A percentile compares a stretch with the other conserved stretches of the same genome.
Evolutionary conservation across 306 rosid genomes (phyloP).

Genomic region (Lathyrus tuberosus): DNA sequence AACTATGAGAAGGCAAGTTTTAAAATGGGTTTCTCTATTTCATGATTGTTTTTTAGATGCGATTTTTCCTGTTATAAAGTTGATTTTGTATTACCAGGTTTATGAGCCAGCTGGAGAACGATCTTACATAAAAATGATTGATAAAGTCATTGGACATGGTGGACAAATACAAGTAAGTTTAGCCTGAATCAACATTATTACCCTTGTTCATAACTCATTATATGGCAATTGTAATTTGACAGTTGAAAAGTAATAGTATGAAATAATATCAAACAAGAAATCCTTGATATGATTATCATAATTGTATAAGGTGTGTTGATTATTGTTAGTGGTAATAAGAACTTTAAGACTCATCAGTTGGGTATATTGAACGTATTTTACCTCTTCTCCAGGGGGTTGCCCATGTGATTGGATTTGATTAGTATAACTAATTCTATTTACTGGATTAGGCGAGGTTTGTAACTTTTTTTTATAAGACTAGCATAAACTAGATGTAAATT

Average conservation of each 20-base stretch:
- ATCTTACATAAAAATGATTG: slow-evolving; percentile 97
- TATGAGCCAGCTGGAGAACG: slow-evolving; percentile 98
- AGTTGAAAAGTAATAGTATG: slow-evolving; percentile 21
- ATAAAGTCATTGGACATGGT: slow-evolving; percentile 95
- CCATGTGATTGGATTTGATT: slow-evolving; percentile 18
- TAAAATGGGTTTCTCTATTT: slow-evolving; percentile 31
- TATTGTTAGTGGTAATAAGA: slow-evolving; percentile 18
- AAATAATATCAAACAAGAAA: slow-evolving; percentile 16
- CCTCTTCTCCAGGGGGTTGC: not conserved
- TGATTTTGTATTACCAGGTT: slow-evolving; percentile 54
- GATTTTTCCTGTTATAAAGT: slow-evolving; percentile 30
- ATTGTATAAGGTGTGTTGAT: not conserved
- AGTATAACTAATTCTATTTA: not conserved
- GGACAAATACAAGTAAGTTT: slow-evolving; percentile 94
- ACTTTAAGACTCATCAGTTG: not conserved
- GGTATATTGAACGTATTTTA: not conserved
- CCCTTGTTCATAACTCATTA: not conserved
- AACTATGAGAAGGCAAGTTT: slow-evolving; percentile 81
- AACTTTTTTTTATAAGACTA: not conserved
- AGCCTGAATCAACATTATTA: slow-evolving; percentile 32
- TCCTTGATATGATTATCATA: slow-evolving; percentile 2
- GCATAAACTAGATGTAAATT: slow-evolving; percentile 20
- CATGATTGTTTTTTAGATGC: slow-evolving; percentile 32
- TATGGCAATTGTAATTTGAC: slow-evolving; percentile 31
- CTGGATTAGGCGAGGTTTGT: slow-evolving; percentile 15